Evolutionary conservation across 2,329 filamentous ascomycete species (phyloP).

Genomic region (Tolypocladium nubicola): DNA sequence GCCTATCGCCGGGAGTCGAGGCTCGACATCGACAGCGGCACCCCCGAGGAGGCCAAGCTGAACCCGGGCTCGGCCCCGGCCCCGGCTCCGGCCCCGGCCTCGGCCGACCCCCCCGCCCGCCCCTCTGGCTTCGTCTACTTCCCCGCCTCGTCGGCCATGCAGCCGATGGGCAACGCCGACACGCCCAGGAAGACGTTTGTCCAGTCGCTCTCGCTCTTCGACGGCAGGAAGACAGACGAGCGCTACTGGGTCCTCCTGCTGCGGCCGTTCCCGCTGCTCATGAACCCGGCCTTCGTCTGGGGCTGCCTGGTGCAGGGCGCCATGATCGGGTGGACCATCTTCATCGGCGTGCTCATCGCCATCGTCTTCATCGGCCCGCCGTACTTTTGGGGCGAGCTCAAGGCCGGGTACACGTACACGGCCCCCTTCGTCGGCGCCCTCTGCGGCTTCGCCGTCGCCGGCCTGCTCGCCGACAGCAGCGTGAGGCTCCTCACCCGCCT

Average conservation of each 20-base stretch:
- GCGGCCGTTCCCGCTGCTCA: constrained; percentile 73
- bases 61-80: neutral
- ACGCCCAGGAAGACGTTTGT: constrained; percentile 45
- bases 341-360: constrained; percentile 77
- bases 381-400: constrained; percentile 69
- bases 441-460: constrained; percentile 65
- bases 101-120: constrained; percentile 1
- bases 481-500: constrained; percentile 58
- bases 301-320: constrained; percentile 70
- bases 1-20: constrained; percentile 57
- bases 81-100: neutral
- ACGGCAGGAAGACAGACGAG: constrained; percentile 73
- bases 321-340: constrained; percentile 91
- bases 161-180: constrained; percentile 21
- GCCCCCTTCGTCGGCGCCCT: constrained; percentile 79
- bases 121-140: constrained; percentile 17
- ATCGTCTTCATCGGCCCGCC: constrained; percentile 73
- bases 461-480: constrained; percentile 61
- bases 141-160: constrained; percentile 19
- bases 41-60: constrained; percentile 21
- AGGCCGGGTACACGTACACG: constrained; percentile 79
- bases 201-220: constrained; percentile 58
- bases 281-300: constrained; percentile 82
- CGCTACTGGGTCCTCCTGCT: constrained; percentile 52
- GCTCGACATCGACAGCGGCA: constrained; percentile 47